Evolutionary conservation across 345 rosid species (phyloP), one percentile per base, ranked within the genome.

Genomic region (Camelina laxa): DNA sequence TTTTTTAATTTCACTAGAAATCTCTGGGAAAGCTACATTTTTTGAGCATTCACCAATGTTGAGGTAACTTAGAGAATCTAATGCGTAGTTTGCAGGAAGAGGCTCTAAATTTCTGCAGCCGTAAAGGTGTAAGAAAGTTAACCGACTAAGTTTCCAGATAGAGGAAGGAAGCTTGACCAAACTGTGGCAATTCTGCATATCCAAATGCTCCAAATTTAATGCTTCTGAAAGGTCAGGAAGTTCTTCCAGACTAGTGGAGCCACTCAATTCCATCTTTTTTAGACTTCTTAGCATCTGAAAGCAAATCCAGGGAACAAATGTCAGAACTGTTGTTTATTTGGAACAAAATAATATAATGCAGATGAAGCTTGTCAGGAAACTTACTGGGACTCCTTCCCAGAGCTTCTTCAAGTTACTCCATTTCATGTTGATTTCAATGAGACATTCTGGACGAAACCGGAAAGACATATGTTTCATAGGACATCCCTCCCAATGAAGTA

Each of bases 161-260:
- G 55, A 68, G 1, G 63, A 12, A 3, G 51, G 73, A 67, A 73
- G 55, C 39, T 59, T 38, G 49, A 20, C 24, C 58, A 78, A 36
- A 27, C 60, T 63, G 35, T 0, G 20, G 71, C 85, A 82, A 1
- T 41, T n/a, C 13, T 7, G 1, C 21, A 82, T 17, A 20, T 11
- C 0, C 19, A 79, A 20, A 9, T 44, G 58, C 35, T 65, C 67
- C 58, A 82, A 41, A 5, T 47, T 65, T n/a, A 10, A 2, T 7
- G 78, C 78, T 27, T 49, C 5, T 41, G 79, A 76, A 7, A 73
- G 63, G 16, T 80, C 65, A 36, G 77, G 72, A 44, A 76, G 64
- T 57, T 22, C 61, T 2, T 22, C 42, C 45, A 82, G 7, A 3
- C 67, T n/a, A n/a, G 14, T 6, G 7, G 70, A 80, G 9, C 7